Conservation (phyloP, 108 stramenopile genomes). For the Fistulifera solaris region DNA sequence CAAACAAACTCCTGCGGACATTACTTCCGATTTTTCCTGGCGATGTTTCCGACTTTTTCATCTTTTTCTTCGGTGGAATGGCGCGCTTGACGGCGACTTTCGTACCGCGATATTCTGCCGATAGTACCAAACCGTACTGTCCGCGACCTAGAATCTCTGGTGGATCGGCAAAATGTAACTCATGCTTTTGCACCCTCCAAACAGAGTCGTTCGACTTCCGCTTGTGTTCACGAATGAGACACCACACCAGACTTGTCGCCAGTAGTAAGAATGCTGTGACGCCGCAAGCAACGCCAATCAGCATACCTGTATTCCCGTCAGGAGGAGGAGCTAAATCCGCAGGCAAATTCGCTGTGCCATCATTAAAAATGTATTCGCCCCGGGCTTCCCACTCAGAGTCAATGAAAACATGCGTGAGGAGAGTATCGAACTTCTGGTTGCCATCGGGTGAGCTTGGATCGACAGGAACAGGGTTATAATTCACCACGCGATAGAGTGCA, state of each 20-base stretch:
- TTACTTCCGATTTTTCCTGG: background rate
- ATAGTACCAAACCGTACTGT: constrained; percentile 22
- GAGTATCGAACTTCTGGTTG: background rate
- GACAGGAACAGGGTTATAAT: constrained; percentile 9
- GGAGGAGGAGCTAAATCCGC: constrained; percentile 24
- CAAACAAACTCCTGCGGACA: background rate
- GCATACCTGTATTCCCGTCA: background rate
- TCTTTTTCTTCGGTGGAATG: constrained; percentile 10
- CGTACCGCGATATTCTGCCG: constrained; percentile 27
- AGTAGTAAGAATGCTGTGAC: too few species aligned
- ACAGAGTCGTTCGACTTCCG: constrained; percentile 24
- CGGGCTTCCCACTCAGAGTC: constrained; percentile 22
- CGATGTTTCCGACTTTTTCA: background rate
- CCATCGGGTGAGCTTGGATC: background rate
- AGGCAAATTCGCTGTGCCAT: constrained; percentile 24
- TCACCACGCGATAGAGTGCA: constrained; percentile 29
- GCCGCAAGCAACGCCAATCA: background rate
- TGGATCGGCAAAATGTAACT: constrained; percentile 33
- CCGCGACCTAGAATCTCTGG: constrained; percentile 23
- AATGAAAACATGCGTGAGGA: constrained; percentile 25
- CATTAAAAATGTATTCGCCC: constrained; percentile 26
- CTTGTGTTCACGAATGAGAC: constrained; percentile 6
- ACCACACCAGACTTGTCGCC: too few species aligned
- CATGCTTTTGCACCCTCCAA: constrained; percentile 29
- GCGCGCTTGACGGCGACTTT: constrained; percentile 31